Conservation (phyloP, 345 rosid species). For the Eucalyptus caleyi region DNA sequence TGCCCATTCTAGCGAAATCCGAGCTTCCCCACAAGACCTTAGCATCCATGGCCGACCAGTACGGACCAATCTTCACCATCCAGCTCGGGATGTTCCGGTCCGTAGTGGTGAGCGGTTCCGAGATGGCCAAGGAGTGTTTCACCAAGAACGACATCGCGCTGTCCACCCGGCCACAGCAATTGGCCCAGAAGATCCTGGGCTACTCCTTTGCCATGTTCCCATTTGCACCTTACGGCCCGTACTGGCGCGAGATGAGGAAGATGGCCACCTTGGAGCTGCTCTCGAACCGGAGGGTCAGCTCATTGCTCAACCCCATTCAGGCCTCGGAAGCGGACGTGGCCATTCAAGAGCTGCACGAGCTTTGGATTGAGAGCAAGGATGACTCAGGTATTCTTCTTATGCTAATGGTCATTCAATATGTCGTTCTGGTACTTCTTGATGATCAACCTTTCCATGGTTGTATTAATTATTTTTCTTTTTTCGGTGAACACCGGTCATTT, state of each 20-base stretch:
- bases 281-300: background rate
- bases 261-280: slow-evolving; percentile 10
- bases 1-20: slow-evolving; percentile 1
- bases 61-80: slow-evolving; percentile 25
- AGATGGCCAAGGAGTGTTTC: slow-evolving; percentile 13
- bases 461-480: background rate
- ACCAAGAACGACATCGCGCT: slow-evolving; percentile 14
- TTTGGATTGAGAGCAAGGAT: background rate
- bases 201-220: slow-evolving; percentile 4
- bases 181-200: slow-evolving; percentile 1
- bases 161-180: slow-evolving; percentile 8
- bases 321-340: background rate
- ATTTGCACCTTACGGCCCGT: slow-evolving; percentile 3
- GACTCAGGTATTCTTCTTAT: background rate
- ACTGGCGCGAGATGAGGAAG: slow-evolving; percentile 21
- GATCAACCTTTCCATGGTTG: background rate
- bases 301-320: background rate
- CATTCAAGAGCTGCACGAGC: background rate
- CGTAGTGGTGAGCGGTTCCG: slow-evolving; percentile 7
- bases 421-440: background rate
- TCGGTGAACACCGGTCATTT: background rate
- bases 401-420: background rate
- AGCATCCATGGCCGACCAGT: slow-evolving; percentile 15
- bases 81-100: slow-evolving; percentile 12
- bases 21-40: slow-evolving; percentile 15